These are phyloP conservation scores for Kondoa malvinella DNA, from an alignment of 768 basidiomycete species.

Conservation along the genomic window DNA sequence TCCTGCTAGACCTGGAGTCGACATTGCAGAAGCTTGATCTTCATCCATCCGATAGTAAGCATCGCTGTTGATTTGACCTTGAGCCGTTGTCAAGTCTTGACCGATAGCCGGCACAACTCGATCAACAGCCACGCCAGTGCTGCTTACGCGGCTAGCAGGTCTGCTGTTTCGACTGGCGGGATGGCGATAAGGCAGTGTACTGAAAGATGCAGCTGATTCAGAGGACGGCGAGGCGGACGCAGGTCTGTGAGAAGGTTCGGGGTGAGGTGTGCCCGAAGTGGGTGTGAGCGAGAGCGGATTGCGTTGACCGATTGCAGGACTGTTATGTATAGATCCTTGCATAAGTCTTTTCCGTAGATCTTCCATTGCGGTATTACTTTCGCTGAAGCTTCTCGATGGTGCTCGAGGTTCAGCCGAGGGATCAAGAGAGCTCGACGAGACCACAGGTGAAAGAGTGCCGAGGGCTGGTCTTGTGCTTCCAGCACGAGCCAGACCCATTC, in stretches of 20 bases:
- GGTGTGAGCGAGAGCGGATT: background rate
- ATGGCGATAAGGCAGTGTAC: background rate
- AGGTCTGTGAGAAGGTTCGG: background rate
- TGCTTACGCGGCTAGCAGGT: background rate
- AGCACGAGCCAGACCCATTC: background rate
- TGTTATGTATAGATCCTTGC: background rate
- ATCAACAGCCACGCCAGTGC: conserved; percentile 44
- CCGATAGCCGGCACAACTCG: conserved; percentile 83
- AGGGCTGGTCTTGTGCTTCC: background rate
- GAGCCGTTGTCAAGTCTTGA: conserved; percentile 63
- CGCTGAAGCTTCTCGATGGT: conserved; percentile 15
- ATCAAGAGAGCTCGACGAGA: background rate
- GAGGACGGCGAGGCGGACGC: background rate
- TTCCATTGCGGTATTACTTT: conserved; percentile 12
- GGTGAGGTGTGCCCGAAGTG: background rate
- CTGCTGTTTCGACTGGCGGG: background rate
- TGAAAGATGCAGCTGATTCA: background rate
- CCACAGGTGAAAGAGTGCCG: background rate
- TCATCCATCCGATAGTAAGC: conserved; percentile 40
- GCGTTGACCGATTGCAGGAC: background rate
- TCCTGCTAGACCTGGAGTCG: background rate
- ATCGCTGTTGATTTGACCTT: conserved; percentile 64
- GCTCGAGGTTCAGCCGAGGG: conserved; percentile 8
- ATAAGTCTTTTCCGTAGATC: conserved; percentile 10
- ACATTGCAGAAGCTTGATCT: conserved; percentile 36